Percentiles rank a stretch among this genome's conserved stretches.
phyloP scores from a whole-genome alignment of 2,329 filamentous ascomycete species.

The Aureobasidium musti region DNA sequence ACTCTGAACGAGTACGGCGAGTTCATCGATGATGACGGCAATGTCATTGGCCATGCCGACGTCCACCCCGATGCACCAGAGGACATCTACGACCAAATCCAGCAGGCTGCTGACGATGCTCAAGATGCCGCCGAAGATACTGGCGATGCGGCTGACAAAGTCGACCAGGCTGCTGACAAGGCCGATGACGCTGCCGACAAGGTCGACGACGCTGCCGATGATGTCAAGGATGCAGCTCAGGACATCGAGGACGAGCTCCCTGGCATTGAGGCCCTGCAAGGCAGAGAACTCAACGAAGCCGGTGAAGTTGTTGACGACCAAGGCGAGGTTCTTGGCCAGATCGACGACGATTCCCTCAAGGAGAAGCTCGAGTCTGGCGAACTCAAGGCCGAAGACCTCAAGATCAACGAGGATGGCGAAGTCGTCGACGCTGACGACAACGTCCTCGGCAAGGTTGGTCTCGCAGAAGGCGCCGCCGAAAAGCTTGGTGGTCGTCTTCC shows the following conservation, averaged over 20 bases:
- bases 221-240: conserved; percentile 37
- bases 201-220: conserved; percentile 38
- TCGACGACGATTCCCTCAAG: conserved; percentile 43
- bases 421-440: conserved; percentile 55
- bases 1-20: conserved; percentile 57
- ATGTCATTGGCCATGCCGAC: conserved; percentile 56
- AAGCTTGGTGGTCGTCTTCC: conserved; percentile 48
- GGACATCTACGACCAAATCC: conserved; percentile 45
- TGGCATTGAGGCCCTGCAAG: conserved; percentile 55
- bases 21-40: conserved; percentile 57
- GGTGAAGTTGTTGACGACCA: conserved; percentile 54
- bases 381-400: conserved; percentile 51
- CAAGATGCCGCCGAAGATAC: conserved; percentile 39
- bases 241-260: conserved; percentile 53
- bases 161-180: conserved; percentile 36
- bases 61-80: conserved; percentile 50
- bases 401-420: conserved; percentile 55
- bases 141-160: conserved; percentile 38
- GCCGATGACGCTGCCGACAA: conserved; percentile 39
- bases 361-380: conserved; percentile 44
- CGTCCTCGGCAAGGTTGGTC: conserved; percentile 53
- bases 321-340: conserved; percentile 53
- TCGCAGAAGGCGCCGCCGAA: conserved; percentile 53
- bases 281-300: conserved; percentile 54
- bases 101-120: conserved; percentile 46